Percentiles rank a stretch among this genome's conserved stretches.
Evolutionary conservation across 1,139 yeast genomes (phyloP).

Genomic region (Yueomyces sp.): DNA sequence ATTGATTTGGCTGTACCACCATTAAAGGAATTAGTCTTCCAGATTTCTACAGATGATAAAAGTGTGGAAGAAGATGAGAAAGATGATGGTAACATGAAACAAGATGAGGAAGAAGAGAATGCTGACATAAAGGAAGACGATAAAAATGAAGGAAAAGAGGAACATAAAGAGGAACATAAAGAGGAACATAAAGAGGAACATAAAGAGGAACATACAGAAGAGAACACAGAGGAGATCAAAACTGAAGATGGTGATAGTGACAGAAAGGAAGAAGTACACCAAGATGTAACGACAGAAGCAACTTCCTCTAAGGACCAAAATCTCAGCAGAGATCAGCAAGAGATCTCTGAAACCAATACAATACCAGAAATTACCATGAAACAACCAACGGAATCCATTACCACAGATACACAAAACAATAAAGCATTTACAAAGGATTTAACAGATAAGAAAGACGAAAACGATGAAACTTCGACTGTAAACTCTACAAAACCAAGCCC

Average conservation of each 20-base stretch:
- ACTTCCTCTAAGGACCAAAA: background rate
- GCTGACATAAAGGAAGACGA: background rate
- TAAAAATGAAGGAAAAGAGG: background rate
- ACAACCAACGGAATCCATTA: too few relatives aligned
- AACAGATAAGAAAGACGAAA: background rate
- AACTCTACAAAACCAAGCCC: constrained; percentile 1
- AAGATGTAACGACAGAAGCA: background rate
- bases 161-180: background rate
- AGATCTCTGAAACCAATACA: background rate
- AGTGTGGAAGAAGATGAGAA: background rate
- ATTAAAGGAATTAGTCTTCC: background rate
- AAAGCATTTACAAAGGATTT: too few relatives aligned
- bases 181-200: background rate
- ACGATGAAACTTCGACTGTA: background rate
- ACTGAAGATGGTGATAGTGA: background rate
- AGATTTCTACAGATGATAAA: background rate
- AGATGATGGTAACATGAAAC: background rate
- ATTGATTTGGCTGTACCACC: constrained; percentile 10
- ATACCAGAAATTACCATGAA: background rate
- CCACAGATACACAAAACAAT: too few relatives aligned
- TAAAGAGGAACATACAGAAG: background rate
- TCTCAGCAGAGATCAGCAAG: background rate
- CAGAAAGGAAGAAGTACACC: background rate
- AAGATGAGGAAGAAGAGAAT: background rate
- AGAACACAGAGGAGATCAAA: background rate